A percentile compares a stretch with the other conserved stretches of the same genome.
Conservation (phyloP, 768 basidiomycete genomes). For the Russula brevipes region DNA sequence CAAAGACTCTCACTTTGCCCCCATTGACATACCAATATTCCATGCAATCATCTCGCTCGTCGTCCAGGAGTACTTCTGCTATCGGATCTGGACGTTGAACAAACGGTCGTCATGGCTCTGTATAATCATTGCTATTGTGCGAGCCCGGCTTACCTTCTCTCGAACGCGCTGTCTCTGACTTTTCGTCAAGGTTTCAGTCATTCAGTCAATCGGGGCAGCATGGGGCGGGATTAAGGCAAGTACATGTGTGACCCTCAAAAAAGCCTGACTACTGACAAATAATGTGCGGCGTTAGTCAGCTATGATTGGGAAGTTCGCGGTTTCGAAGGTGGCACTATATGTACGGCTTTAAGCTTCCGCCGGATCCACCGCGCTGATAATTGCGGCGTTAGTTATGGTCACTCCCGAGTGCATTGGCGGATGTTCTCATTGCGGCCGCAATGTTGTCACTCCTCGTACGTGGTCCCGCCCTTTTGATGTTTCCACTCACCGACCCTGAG, state of each 20-base stretch:
- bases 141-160: background rate
- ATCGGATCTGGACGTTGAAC: slow-evolving; percentile 31
- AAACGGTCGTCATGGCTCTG: slow-evolving; percentile 8
- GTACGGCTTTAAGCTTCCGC: background rate
- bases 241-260: background rate
- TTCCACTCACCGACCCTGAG: background rate
- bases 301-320: slow-evolving; percentile 1
- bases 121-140: slow-evolving; percentile 4
- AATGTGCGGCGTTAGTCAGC: background rate
- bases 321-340: slow-evolving; percentile 7
- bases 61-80: slow-evolving; percentile 34
- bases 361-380: background rate
- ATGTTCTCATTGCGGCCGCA: slow-evolving; percentile 11
- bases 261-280: background rate
- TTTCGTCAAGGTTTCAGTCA: background rate
- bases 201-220: background rate
- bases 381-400: slow-evolving; percentile 10
- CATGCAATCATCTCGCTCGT: slow-evolving; percentile 28
- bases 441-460: slow-evolving; percentile 12
- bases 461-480: background rate
- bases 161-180: background rate
- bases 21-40: slow-evolving; percentile 31
- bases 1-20: slow-evolving; percentile 25
- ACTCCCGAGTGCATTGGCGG: slow-evolving; percentile 6
- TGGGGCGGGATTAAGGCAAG: slow-evolving; percentile 19